These are phyloP conservation scores for Camillea tinctor DNA, from an alignment of 2,329 filamentous ascomycete genomes.

Conservation along the genomic window DNA sequence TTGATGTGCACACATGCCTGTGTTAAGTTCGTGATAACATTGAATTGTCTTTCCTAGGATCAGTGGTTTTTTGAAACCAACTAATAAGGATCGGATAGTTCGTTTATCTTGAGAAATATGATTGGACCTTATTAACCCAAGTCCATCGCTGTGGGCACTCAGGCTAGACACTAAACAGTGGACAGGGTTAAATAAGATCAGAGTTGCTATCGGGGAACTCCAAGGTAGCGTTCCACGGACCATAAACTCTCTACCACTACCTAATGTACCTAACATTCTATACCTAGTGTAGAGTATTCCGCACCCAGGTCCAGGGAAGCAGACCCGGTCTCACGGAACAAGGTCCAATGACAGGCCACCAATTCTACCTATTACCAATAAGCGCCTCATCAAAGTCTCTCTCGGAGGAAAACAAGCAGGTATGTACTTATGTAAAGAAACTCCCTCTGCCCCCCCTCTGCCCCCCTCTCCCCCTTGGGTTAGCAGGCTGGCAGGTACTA, in stretches of 20 bases:
- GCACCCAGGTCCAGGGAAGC: not conserved
- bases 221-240: not conserved
- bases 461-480: not conserved
- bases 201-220: not conserved
- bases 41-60: slow-evolving; percentile 21
- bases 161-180: not conserved
- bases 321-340: not conserved
- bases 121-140: slow-evolving; percentile 19
- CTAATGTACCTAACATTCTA: not conserved
- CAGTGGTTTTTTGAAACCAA: slow-evolving; percentile 20
- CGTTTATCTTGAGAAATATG: slow-evolving; percentile 18
- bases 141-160: slow-evolving; percentile 4
- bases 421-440: not conserved
- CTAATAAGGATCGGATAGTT: slow-evolving; percentile 11
- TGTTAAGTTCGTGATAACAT: not conserved
- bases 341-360: not conserved
- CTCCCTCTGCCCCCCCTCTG: too few relatives aligned
- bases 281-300: not conserved
- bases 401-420: not conserved
- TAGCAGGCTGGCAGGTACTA: not conserved
- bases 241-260: not conserved
- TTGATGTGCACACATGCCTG: not conserved
- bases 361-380: not conserved
- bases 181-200: slow-evolving; percentile 5
- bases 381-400: not conserved